Evolutionary conservation across 78 protist species (phyloP), one percentile per base, ranked within the genome.

Genomic region (Protostelium mycophagum): DNA sequence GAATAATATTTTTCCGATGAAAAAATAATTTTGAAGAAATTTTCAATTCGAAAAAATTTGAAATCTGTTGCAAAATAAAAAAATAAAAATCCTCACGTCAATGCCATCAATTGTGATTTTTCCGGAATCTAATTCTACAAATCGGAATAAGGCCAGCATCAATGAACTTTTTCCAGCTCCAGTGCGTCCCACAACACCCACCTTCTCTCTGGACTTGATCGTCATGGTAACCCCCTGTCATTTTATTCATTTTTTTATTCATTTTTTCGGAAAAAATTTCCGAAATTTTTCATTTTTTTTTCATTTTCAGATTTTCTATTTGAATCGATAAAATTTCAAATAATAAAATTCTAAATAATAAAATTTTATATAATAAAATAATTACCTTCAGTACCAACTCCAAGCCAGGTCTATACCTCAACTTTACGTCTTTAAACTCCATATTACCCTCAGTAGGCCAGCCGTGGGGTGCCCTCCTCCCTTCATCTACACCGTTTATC

Each of bases 161-260:
- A 95, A 31, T 29, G 95, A 83, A 0, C 91, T 85, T 84, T 96
- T 96, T 35, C 98, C 98, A 0, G 96, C 91, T 87, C 97, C 97
- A 9, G 98, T 97, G 5, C 98, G 87, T 29, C 98, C 98, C 1
- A 95, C 95, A 31, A 97, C 91, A 87, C 98, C 98, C 86, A 97
- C 39, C 91, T 96, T 98, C 37, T 91, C 91, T 25, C 38, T 86
- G 28, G 96, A 86, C 37, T 90, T 83, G 86, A 96, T 89, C 28
- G 85, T 86, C 63, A 94, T 37, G 9, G 93, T 83, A 1, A n/a
- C 31, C 38, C 28, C n/a, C 84, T n/a, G n/a, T n/a, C n/a, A n/a
- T n/a, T n/a, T n/a, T n/a, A n/a, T n/a, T n/a, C n/a, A n/a, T n/a
- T n/a, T n/a, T n/a, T n/a, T n/a, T n/a, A n/a, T n/a, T n/a, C n/a